A percentile compares a stretch with the other conserved stretches of the same genome.
phyloP scores from a whole-genome alignment of 495 filamentous ascomycete species.

The Talaromyces thailandensis region DNA sequence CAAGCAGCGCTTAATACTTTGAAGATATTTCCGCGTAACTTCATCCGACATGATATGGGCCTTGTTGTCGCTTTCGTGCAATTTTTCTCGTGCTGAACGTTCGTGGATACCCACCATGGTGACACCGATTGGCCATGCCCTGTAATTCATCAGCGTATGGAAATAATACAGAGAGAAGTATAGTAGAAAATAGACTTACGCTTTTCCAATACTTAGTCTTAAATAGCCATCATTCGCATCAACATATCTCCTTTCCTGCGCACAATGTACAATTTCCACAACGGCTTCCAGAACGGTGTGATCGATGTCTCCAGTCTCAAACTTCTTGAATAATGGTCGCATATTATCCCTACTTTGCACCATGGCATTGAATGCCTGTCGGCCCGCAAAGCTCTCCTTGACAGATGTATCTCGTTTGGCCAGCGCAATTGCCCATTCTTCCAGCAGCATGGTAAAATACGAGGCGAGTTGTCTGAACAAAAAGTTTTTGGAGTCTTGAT shows the following conservation, averaged over 20 bases:
- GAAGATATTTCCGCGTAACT: constrained; percentile 85
- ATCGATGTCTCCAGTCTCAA: constrained; percentile 72
- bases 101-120: constrained; percentile 99
- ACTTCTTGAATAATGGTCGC: constrained; percentile 79
- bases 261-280: constrained; percentile 87
- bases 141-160: constrained; percentile 15
- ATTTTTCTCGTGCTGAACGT: constrained; percentile 85
- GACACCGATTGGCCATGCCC: constrained; percentile 96
- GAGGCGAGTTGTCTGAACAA: constrained; percentile 81
- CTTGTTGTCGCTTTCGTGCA: constrained; percentile 70
- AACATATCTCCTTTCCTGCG: constrained; percentile 84
- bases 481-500: constrained; percentile 48
- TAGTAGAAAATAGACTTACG: constrained; percentile 32
- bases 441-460: constrained; percentile 88
- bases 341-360: constrained; percentile 75
- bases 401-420: constrained; percentile 53
- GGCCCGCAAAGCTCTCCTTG: constrained; percentile 65
- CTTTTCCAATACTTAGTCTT: constrained; percentile 90
- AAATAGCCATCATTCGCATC: constrained; percentile 95
- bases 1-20: constrained; percentile 95
- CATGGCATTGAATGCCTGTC: constrained; percentile 70
- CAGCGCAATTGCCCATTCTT: constrained; percentile 77
- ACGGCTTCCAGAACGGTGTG: constrained; percentile 72
- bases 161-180: no score
- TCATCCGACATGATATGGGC: constrained; percentile 98